A percentile compares a stretch with the other conserved stretches of the same genome.
These are phyloP conservation scores for Peronospora belbahrii DNA, from an alignment of 352 stramenopile genomes.

Conservation along the genomic window DNA sequence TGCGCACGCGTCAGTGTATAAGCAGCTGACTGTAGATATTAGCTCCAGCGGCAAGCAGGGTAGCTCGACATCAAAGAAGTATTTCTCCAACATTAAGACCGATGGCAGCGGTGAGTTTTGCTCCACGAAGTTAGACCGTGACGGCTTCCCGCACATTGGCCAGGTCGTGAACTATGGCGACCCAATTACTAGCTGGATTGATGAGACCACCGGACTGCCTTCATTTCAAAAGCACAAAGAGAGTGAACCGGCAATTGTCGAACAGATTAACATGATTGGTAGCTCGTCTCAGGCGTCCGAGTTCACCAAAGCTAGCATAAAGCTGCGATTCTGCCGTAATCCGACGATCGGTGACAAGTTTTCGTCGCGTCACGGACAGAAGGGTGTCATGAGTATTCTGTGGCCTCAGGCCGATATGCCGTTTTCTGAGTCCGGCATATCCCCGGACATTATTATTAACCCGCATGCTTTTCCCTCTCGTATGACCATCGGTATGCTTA, in stretches of 20 bases:
- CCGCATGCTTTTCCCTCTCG: slow-evolving; percentile 96
- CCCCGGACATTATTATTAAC: slow-evolving; percentile 99
- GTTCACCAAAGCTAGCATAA: slow-evolving; percentile 90
- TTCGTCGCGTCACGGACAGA: slow-evolving; percentile 97
- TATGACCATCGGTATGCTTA: slow-evolving; percentile 95
- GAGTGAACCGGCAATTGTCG: slow-evolving; percentile 94
- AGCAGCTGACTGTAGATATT: slow-evolving; percentile 94
- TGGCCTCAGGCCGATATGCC: slow-evolving; percentile 99
- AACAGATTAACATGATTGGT: slow-evolving; percentile 89
- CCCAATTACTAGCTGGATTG: slow-evolving; percentile 93
- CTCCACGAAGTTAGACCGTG: slow-evolving; percentile 86
- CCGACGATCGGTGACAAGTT: slow-evolving; percentile 99
- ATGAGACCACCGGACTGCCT: slow-evolving; percentile 89
- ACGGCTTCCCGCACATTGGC: slow-evolving; percentile 96
- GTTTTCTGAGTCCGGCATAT: slow-evolving; percentile 98
- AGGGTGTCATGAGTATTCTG: slow-evolving; percentile 98
- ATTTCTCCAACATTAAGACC: slow-evolving; percentile 90
- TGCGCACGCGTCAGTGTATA: slow-evolving; percentile 97
- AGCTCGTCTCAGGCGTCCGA: slow-evolving; percentile 57
- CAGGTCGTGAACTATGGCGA: slow-evolving; percentile 92
- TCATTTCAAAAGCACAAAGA: slow-evolving; percentile 97
- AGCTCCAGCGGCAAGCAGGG: slow-evolving; percentile 55
- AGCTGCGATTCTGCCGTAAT: slow-evolving; percentile 97
- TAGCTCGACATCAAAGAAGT: slow-evolving; percentile 71
- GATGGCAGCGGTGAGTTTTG: slow-evolving; percentile 56